Evolutionary conservation across 805 yeast species (phyloP).

Genomic region (Saccharomycopsis fodiens): DNA sequence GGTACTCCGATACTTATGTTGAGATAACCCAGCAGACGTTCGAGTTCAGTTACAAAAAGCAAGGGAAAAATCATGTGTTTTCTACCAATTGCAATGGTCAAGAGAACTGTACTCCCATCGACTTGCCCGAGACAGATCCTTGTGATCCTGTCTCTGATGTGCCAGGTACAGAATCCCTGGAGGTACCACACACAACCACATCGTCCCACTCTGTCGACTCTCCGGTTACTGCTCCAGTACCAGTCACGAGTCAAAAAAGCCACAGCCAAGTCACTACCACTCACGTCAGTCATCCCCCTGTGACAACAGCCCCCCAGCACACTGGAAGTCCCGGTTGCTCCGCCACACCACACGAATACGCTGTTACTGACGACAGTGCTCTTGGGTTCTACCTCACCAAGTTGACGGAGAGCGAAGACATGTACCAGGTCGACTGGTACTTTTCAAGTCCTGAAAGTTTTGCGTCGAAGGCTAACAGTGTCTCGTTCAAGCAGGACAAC

Average conservation of each 20-base stretch:
- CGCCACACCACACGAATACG: constrained; percentile 8
- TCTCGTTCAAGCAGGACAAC: constrained; percentile 6
- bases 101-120: constrained; percentile 14
- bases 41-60: constrained; percentile 10
- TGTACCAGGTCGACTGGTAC: constrained; percentile 16
- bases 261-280: neutral
- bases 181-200: neutral
- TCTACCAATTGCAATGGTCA: constrained; percentile 13
- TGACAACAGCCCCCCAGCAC: constrained; percentile 7
- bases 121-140: constrained; percentile 5
- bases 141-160: neutral
- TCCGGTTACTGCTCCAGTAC: neutral
- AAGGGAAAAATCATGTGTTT: constrained; percentile 7
- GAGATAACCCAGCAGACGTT: constrained; percentile 6
- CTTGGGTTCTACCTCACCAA: constrained; percentile 14
- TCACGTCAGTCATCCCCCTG: neutral
- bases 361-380: constrained; percentile 5
- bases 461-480: neutral
- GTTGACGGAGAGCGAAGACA: neutral
- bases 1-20: constrained; percentile 10
- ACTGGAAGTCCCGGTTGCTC: constrained; percentile 5
- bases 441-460: constrained; percentile 8
- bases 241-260: no score
- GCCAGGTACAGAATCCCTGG: neutral
- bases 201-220: neutral